Base-by-base conservation (phyloP, 2,329 filamentous ascomycete species). In the Aspergillus fumigatiaffinis region DNA sequence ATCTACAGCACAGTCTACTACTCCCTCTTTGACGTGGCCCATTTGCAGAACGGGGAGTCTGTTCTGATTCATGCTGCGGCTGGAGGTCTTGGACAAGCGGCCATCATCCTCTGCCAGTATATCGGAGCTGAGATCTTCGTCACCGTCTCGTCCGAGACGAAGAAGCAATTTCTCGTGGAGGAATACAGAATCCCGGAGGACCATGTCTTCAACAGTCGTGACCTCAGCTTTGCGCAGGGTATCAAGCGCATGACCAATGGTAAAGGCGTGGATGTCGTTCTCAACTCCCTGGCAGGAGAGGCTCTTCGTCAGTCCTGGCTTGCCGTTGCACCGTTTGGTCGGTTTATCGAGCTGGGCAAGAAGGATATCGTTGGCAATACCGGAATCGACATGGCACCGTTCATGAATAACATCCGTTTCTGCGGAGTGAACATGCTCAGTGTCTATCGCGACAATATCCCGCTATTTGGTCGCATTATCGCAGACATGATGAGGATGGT, bases 31-130 rank as follows among this genome's bases (percentile, higher is more conserved):
- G 8, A 54, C 8, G 23, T 41, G 3, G 56, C 52, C 14, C 10
- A 21, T 1, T 3, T 58, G 9, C 25, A 50, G 20, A 14, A 49
- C 1, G 52, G 52, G 9, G 66, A 68, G 50, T 64, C 52, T 28
- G 59, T 68, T 9, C 51, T 68, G 26, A 65, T 68, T 12, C 66
- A 68, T 25, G 65, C 66, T 3, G 66, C 65, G 8, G 64, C 66
- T 14, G 66, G 66, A 25, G 66, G 66, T 6, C 59, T 67, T 28
- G 66, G 66, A 21, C 63, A 68, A 54, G 66, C 66, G 0, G 60
- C 66, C 0, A 68, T 68, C 20, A 63, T 68, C 17, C 59, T 67
- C 28, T 60, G 66, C 3, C 60, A 67, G 29, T 60, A 55, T 1
- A 28, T 65, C 21, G 66, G 64, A 1, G 66, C 66, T 2, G 63